Base-by-base conservation (phyloP, 495 filamentous ascomycete genomes). In the Penicillium crystallinum region DNA sequence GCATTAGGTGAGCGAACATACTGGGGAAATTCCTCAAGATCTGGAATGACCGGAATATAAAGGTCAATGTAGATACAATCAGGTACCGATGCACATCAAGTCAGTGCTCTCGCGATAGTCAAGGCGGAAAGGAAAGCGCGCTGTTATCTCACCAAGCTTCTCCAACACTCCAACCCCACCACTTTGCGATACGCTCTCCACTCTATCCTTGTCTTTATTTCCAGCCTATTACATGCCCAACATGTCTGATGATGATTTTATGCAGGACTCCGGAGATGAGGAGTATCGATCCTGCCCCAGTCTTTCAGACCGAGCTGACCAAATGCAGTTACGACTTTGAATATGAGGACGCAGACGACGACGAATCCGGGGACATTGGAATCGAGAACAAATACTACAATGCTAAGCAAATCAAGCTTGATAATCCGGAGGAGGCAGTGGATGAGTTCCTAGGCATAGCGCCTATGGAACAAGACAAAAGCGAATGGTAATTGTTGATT, bases 371-470 rank as follows among this genome's bases (percentile, higher is more conserved):
- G 18, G 88, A 96, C 67, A 86, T 97, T 58, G 91, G 92, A 51
- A 91, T 97, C 64, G 95, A 97, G 68, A 98, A 98, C 76, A 96
- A 96, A 74, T 98, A 98, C 75, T 98, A 97, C 79, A 97, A 96
- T 74, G 93, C 93, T 22, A 98, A 98, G 74, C 91, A 96, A 70
- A 86, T 95, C 71, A 98, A 98, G 74, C 79, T 77, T 8, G 83
- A 82, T 48, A 88, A 87, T 54, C 90, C 95, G 2, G 85, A 95
- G 59, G 90, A 88, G 49, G 93, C 93, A 1, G 84, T 97, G 37
- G 85, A 85, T 15, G 92, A 97, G 72, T 98, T 98, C 61, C 76
- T 97, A 18, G 87, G 82, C 7, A 84, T 97, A 55, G 90, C 89
- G 8, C 78, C 82, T 8, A 64, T 96, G 52, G 93, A 98, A 69